Base-by-base conservation (phyloP, 148 eudicot species). In the Amaranthus palmeri region DNA sequence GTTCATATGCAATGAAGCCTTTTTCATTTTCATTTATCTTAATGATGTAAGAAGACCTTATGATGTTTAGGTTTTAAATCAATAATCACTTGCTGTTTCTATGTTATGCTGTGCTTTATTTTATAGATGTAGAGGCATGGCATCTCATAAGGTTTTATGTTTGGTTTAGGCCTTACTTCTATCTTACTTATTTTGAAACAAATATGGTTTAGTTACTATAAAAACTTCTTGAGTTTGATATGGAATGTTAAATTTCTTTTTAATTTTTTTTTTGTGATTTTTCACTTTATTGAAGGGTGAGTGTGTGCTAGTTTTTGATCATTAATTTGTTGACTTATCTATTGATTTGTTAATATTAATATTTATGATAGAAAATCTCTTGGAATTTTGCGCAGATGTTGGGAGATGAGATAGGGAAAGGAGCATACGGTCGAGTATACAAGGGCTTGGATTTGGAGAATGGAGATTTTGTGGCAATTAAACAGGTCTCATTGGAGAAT, bases 371-470 rank as follows among this genome's bases (percentile, higher is more conserved):
- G 0, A 14, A 3, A 25, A 10, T 70, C 25, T 43, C 43, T 46
- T 7, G 13, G 17, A 8, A 12, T 47, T 36, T 53, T 11, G 63
- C 68, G 68, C 75, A 92, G 98, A 92, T 92, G 89, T 89, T 96
- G 70, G 99, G 99, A 63, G 99, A 96, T 84, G 99, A 96, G 81
- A 96, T 96, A 60, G 99, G 99, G 65, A 96, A 96, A 86, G 99
- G 99, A 64, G 99, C 99, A 10, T 92, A 96, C 78, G 97, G 99
- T 47, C 88, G 99, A 82, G 99, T 96, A 6, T 96, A 96, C 88
- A 92, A 96, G 82, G 99, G 99, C 56, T 80, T 96, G 88, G 99
- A 92, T 85, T 88, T 96, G 92, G 92, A 88, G 79, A 96, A 96
- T 85, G 99, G 97, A 77, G 99, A 92, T 77, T 96, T 92, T 78